A percentile compares a stretch with the other conserved stretches of the same genome.
Conservation (phyloP, 768 basidiomycete species). For the Exsudoporus frostii region DNA sequence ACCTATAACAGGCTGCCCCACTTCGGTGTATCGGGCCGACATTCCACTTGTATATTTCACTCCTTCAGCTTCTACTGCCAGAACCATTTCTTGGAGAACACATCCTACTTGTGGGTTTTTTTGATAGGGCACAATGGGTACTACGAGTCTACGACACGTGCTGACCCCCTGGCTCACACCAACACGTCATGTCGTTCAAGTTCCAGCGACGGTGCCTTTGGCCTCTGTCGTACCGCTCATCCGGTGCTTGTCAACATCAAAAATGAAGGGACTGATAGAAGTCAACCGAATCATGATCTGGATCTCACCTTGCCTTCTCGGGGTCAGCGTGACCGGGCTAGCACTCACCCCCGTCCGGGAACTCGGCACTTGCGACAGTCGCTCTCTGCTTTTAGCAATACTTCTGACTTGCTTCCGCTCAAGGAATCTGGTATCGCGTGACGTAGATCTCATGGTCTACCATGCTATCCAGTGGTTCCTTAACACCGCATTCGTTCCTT, state of each 20-base stretch:
- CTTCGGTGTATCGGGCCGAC: background rate
- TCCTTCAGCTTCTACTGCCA: background rate
- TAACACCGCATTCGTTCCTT: background rate
- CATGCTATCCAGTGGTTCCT: background rate
- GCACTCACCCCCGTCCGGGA: background rate
- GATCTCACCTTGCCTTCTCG: background rate
- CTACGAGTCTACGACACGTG: background rate
- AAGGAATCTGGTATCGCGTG: background rate
- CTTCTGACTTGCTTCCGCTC: background rate
- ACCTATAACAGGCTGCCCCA: background rate
- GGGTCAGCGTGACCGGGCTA: too few relatives aligned
- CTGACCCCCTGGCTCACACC: background rate
- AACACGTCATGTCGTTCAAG: background rate
- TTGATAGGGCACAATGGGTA: background rate
- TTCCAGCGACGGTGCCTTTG: background rate
- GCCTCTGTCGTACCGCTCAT: background rate
- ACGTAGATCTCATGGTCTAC: background rate
- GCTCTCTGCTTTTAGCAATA: background rate
- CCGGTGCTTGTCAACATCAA: background rate
- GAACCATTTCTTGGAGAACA: background rate
- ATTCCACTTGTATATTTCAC: background rate
- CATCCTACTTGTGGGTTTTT: background rate
- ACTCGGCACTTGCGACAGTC: background rate
- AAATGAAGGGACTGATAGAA: background rate
- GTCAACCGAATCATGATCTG: conserved; percentile 1